phyloP scores from a whole-genome alignment of 768 basidiomycete species.

The Cystofilobasidium macerans region DNA sequence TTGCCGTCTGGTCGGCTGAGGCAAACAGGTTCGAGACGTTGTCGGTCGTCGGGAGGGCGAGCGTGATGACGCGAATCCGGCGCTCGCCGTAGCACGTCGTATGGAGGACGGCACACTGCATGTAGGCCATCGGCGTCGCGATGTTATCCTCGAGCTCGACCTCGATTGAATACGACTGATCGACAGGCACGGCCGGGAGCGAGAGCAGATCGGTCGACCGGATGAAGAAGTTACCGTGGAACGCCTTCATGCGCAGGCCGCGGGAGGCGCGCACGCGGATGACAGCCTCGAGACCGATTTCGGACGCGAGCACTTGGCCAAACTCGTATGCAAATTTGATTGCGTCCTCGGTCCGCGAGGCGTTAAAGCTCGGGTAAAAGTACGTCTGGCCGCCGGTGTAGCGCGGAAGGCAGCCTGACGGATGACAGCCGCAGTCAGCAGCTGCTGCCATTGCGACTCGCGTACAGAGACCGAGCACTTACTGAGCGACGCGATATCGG shows the following conservation, averaged over 20 bases:
- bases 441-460: background rate
- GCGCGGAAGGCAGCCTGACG: conserved; percentile 73
- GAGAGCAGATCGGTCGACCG: conserved; percentile 92
- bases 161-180: conserved; percentile 92
- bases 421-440: background rate
- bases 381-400: conserved; percentile 98
- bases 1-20: conserved; percentile 77
- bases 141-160: conserved; percentile 90
- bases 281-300: conserved; percentile 91
- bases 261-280: conserved; percentile 97
- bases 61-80: conserved; percentile 79
- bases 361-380: conserved; percentile 97
- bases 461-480: conserved; percentile 29
- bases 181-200: conserved; percentile 90
- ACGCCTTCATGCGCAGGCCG: conserved; percentile 88
- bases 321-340: conserved; percentile 98
- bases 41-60: conserved; percentile 74
- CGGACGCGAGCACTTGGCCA: conserved; percentile 80
- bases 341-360: conserved; percentile 83
- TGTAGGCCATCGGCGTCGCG: conserved; percentile 76
- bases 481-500: conserved; percentile 91
- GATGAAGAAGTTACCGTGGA: conserved; percentile 98
- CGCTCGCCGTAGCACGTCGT: conserved; percentile 89
- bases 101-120: conserved; percentile 89
- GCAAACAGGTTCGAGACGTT: conserved; percentile 81